Percentiles rank a stretch among this genome's conserved stretches.
Conservation (phyloP, 2,329 filamentous ascomycete species). For the Diaporthe australafricana region DNA sequence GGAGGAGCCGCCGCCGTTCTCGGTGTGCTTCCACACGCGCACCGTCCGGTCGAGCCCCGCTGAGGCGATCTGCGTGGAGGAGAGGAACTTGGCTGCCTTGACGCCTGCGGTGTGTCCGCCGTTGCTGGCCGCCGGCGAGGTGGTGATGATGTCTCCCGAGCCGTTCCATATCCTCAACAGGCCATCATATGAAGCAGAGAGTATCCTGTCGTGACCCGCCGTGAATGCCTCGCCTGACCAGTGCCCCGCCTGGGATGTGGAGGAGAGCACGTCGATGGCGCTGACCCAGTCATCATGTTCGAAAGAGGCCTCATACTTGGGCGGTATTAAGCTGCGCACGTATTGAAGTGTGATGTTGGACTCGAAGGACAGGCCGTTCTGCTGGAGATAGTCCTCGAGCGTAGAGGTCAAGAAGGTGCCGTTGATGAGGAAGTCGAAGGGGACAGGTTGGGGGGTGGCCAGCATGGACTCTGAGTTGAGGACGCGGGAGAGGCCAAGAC, state of each 20-base stretch:
- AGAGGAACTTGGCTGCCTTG: slow-evolving; percentile 87
- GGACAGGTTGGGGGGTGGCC: slow-evolving; percentile 73
- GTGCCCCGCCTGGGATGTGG: slow-evolving; percentile 68
- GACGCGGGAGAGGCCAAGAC: slow-evolving; percentile 77
- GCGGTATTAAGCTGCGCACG: slow-evolving; percentile 89
- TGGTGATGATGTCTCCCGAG: slow-evolving; percentile 85
- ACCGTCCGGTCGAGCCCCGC: slow-evolving; percentile 87
- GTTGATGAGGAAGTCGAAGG: slow-evolving; percentile 96
- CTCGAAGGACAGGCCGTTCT: slow-evolving; percentile 90
- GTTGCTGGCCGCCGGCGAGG: slow-evolving; percentile 72
- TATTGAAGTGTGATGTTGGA: slow-evolving; percentile 91
- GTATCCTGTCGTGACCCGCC: slow-evolving; percentile 75
- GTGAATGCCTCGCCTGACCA: slow-evolving; percentile 64
- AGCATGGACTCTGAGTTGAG: slow-evolving; percentile 80
- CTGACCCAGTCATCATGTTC: slow-evolving; percentile 99
- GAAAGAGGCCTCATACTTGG: slow-evolving; percentile 89
- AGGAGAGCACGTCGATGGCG: slow-evolving; percentile 83
- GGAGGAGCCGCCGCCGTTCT: slow-evolving; percentile 70
- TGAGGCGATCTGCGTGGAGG: slow-evolving; percentile 82
- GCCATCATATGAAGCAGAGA: slow-evolving; percentile 96
- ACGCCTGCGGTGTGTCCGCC: slow-evolving; percentile 82
- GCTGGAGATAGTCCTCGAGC: slow-evolving; percentile 88
- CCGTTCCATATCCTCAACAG: slow-evolving; percentile 89
- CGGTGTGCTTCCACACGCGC: slow-evolving; percentile 88
- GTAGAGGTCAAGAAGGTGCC: slow-evolving; percentile 91